Conservation (phyloP, 306 rosid genomes). For the Sicyos edulis region DNA sequence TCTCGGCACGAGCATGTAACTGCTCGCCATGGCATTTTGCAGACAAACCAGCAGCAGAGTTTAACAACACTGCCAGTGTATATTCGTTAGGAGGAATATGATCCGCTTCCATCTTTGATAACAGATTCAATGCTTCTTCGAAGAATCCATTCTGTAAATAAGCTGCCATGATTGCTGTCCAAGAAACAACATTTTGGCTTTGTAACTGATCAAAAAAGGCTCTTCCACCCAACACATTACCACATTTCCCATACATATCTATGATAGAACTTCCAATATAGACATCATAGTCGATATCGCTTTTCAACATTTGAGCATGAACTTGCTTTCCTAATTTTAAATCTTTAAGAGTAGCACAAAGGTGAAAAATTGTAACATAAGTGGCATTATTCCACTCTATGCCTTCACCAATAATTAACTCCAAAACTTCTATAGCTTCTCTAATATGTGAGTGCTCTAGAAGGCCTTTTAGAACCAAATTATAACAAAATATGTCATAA, state of each 20-base stretch:
- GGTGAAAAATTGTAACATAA: conserved; percentile 20
- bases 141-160: conserved; percentile 24
- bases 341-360: conserved; percentile 22
- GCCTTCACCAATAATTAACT: conserved; percentile 14
- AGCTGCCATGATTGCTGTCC: conserved; percentile 22
- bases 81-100: conserved; percentile 22
- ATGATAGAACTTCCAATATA: conserved; percentile 22
- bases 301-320: conserved; percentile 25
- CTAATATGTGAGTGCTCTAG: conserved; percentile 3
- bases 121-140: conserved; percentile 24
- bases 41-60: conserved; percentile 21
- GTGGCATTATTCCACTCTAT: conserved; percentile 19
- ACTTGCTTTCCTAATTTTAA: conserved; percentile 21
- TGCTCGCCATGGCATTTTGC: conserved; percentile 21
- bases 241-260: conserved; percentile 26
- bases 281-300: conserved; percentile 11
- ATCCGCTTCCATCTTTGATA: conserved; percentile 20
- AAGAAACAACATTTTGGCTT: conserved; percentile 21
- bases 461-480: conserved; percentile 23
- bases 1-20: conserved; percentile 22
- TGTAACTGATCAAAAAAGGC: conserved; percentile 17
- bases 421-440: conserved; percentile 17
- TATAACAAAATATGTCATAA: conserved; percentile 22
- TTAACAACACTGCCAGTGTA: conserved; percentile 22
- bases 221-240: conserved; percentile 15